These are phyloP conservation scores for Fusarium robinianum DNA, from an alignment of 2,329 filamentous ascomycete genomes.

Conservation along the genomic window DNA sequence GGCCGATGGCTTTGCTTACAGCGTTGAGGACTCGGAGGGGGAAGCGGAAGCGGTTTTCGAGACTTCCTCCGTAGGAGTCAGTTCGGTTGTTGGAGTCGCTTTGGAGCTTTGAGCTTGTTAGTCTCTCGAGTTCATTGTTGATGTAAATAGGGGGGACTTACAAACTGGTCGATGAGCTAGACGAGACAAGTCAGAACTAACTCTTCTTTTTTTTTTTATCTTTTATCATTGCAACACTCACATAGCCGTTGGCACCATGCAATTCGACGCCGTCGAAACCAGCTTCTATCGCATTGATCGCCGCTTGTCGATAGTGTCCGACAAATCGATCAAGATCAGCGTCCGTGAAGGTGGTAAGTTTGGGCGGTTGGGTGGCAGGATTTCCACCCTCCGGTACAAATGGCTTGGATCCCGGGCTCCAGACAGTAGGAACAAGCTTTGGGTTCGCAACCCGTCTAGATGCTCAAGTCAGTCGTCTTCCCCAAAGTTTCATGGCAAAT, in stretches of 20 bases:
- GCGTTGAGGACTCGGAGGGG: conserved; percentile 53
- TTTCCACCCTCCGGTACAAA: conserved; percentile 8
- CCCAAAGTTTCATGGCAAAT: not conserved
- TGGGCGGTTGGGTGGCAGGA: conserved; percentile 16
- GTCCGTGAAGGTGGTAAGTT: conserved; percentile 59
- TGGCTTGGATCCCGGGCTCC: conserved; percentile 26
- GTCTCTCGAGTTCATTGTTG: not conserved
- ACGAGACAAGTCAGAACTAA: conserved; percentile 9
- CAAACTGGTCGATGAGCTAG: conserved; percentile 59
- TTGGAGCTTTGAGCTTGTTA: conserved; percentile 37
- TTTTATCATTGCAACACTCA: conserved; percentile 37
- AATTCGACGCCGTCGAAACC: conserved; percentile 75
- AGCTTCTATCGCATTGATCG: conserved; percentile 60
- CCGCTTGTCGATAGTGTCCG: conserved; percentile 58
- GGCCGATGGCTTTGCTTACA: conserved; percentile 52
- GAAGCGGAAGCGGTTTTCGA: conserved; percentile 59
- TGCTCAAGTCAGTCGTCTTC: conserved; percentile 1
- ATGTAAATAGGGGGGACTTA: conserved; percentile 30
- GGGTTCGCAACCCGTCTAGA: conserved; percentile 29
- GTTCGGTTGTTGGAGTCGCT: conserved; percentile 54
- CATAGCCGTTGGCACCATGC: conserved; percentile 63
- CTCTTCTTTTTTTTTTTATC: not conserved
- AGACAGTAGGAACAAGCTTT: conserved; percentile 22
- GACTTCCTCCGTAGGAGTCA: conserved; percentile 57
- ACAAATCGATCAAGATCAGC: conserved; percentile 68